phyloP scores from a whole-genome alignment of 768 basidiomycete species.

The Daedalea quercina region DNA sequence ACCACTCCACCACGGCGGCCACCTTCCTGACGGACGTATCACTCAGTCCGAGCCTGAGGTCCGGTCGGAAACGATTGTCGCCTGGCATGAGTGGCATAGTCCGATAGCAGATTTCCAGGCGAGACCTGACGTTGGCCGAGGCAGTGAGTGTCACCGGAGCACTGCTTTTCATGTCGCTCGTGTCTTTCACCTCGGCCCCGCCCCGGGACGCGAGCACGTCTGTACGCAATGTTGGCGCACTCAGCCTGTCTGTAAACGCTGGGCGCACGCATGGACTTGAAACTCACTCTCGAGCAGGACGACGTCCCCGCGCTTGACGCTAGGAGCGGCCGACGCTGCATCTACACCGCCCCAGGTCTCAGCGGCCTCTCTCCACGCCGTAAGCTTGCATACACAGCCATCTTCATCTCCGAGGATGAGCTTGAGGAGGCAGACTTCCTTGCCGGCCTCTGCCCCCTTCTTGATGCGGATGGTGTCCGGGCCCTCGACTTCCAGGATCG shows the following conservation, averaged over 20 bases:
- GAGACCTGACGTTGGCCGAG: slow-evolving; percentile 59
- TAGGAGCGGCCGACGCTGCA: slow-evolving; percentile 20
- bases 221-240: slow-evolving; percentile 18
- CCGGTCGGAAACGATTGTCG: slow-evolving; percentile 60
- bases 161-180: slow-evolving; percentile 3
- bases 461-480: slow-evolving; percentile 64
- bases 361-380: slow-evolving; percentile 74
- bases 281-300: slow-evolving; percentile 60
- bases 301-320: slow-evolving; percentile 64
- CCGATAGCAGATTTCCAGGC: slow-evolving; percentile 67
- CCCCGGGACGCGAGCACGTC: slow-evolving; percentile 43
- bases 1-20: slow-evolving; percentile 60
- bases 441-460: slow-evolving; percentile 64
- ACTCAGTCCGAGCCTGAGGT: slow-evolving; percentile 62
- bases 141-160: slow-evolving; percentile 53
- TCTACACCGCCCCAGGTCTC: slow-evolving; percentile 59
- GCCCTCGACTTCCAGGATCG: slow-evolving; percentile 70
- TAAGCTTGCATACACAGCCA: slow-evolving; percentile 60
- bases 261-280: slow-evolving; percentile 3
- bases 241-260: background rate
- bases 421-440: slow-evolving; percentile 59
- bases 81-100: slow-evolving; percentile 60
- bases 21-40: slow-evolving; percentile 68
- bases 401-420: slow-evolving; percentile 71
- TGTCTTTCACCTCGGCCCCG: background rate